These are phyloP conservation scores for Anthracocystis setariae DNA, from an alignment of 1,284 basidiomycete genomes.

Conservation along the genomic window DNA sequence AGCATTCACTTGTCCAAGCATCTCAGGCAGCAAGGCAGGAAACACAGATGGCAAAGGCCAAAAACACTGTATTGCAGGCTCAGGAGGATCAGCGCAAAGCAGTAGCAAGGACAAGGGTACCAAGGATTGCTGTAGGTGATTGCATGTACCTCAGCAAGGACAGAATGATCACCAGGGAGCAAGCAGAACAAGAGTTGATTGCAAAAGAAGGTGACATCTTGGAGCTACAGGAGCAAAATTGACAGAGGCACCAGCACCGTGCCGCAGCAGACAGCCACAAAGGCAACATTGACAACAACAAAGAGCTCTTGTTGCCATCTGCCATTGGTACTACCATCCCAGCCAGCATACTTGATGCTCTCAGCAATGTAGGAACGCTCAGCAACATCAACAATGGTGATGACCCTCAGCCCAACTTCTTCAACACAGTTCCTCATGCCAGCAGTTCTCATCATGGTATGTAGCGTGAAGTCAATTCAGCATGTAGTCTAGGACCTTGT, in stretches of 20 bases:
- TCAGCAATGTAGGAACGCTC: conserved; percentile 2
- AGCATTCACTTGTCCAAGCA: conserved; percentile 1
- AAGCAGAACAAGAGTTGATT: conserved; percentile 9
- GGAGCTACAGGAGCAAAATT: not conserved
- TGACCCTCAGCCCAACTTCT: not conserved
- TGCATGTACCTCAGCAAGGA: conserved; percentile 1
- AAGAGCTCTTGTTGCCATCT: not conserved
- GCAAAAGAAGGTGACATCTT: conserved; percentile 3
- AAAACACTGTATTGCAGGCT: not conserved
- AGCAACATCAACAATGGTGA: conserved; percentile 5
- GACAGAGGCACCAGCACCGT: not conserved
- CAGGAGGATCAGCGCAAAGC: conserved; percentile 1
- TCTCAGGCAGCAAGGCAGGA: not conserved
- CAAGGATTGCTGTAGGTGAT: conserved; percentile 1
- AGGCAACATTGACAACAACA: conserved; percentile 2
- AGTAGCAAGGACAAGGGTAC: not conserved
- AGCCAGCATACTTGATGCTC: no score
- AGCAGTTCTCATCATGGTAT: not conserved
- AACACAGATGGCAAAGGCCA: not conserved
- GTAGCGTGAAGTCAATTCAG: not conserved
- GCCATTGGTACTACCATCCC: no score
- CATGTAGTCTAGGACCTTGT: conserved; percentile 13
- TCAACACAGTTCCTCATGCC: conserved; percentile 1
- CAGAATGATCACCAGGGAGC: conserved; percentile 10
- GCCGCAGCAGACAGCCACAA: not conserved